A percentile compares a stretch with the other conserved stretches of the same genome.
These are phyloP conservation scores for Madurella fahalii DNA, from an alignment of 2,329 filamentous ascomycete genomes.

Conservation along the genomic window DNA sequence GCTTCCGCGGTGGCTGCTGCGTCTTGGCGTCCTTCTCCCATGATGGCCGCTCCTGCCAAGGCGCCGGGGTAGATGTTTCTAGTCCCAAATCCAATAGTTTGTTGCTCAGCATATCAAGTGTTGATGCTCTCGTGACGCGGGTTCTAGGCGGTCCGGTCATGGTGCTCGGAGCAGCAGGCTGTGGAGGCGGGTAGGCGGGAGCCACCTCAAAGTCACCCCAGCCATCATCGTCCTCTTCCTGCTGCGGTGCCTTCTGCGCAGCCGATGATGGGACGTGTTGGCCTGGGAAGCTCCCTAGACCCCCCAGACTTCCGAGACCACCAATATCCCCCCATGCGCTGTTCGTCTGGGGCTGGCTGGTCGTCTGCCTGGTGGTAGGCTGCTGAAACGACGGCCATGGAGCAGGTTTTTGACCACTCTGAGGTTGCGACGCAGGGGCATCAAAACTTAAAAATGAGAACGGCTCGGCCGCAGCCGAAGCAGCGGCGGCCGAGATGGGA, in stretches of 20 bases:
- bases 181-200: conserved; percentile 19
- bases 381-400: conserved; percentile 28
- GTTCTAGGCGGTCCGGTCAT: conserved; percentile 20
- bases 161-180: conserved; percentile 16
- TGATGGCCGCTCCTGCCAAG: conserved; percentile 19
- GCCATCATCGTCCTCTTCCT: conserved; percentile 55
- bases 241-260: conserved; percentile 17
- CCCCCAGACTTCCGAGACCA: conserved; percentile 17
- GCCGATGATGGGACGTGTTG: neutral
- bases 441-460: conserved; percentile 30
- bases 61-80: conserved; percentile 18
- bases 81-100: conserved; percentile 42
- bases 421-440: conserved; percentile 14
- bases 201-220: conserved; percentile 67
- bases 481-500: conserved; percentile 6
- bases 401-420: conserved; percentile 15
- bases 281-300: conserved; percentile 5
- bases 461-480: conserved; percentile 27
- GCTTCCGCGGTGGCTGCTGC: conserved; percentile 15
- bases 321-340: conserved; percentile 26
- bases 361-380: conserved; percentile 16
- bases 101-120: conserved; percentile 52
- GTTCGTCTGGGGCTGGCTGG: conserved; percentile 9
- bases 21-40: conserved; percentile 14
- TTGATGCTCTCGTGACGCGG: conserved; percentile 44